Base-by-base conservation (phyloP, 1,139 yeast genomes). In the Suhomyces guaymorum region DNA sequence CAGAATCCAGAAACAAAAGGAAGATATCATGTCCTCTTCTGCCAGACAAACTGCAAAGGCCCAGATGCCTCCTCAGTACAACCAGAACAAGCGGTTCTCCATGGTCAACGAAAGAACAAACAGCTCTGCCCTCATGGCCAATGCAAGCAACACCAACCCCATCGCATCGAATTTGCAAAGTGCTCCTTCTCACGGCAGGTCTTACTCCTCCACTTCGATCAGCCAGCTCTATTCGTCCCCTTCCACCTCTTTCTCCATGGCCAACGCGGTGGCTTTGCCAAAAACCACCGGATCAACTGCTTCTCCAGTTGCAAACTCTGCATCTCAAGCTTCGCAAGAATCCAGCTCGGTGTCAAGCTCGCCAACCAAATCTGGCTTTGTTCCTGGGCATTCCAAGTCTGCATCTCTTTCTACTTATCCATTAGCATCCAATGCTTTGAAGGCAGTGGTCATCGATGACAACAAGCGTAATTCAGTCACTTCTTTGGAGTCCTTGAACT, bases 371-470 rank as follows among this genome's bases (percentile, higher is more conserved):
- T 48, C 51, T 30, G 44, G 49, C 30, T 47, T 18, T 44, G 44
- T 38, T 14, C 59, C 63, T 32, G 66, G 66, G 13, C 70, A 65
- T 41, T 40, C 61, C 28, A 63, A 61, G 44, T 51, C 71, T n/a
- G 60, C 68, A 6, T 61, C 70, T 4, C 47, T 62, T 33, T 56
- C 67, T 8, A 37, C 59, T 14, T 61, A 60, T 42, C 62, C 77
- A 3, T 66, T 84, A 7, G 87, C 87, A 7, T 77, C 84, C 29
- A 54, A 69, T 41, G 88, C 82, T 9, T 63, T 82, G 43, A 84
- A 80, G 51, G 87, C 88, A 0, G 82, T 81, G 32, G 86, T 79
- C 11, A 21, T 25, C 17, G 78, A 78, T 6, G 55, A 63, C 29
- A 54, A 55, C 28, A 51, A 49, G 36, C 36, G 59, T 26, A 47